Base-by-base conservation (phyloP, 2,329 filamentous ascomycete genomes). In the Fusarium newnesense region DNA sequence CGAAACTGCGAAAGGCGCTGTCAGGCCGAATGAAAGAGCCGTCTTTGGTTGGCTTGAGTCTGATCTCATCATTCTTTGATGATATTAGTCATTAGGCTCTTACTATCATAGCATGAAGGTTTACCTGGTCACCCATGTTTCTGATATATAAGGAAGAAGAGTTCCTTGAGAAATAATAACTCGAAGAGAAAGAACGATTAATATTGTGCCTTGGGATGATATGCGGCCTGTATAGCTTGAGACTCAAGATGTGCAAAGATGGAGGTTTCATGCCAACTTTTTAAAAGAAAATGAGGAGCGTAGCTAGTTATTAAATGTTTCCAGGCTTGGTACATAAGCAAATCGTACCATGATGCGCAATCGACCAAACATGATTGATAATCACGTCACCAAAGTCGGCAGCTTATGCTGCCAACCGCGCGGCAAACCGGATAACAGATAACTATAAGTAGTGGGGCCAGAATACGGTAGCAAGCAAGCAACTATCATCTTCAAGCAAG, bases 1-100 rank as follows among this genome's bases (percentile, higher is more conserved):
- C 83, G 65, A 79, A 85, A 70, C 87, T 81, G 15, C 90, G 87
- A 76, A 92, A 92, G 4, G 81, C 79, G 57, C 87, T 88, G 44
- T 84, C 82, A 68, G 86, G 86, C 24, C 88, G 85, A 5, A 84
- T 81, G 75, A 90, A 90, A 18, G 85, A 83, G 16, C 88, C 88
- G 67, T 88, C 85, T 16, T 56, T 40, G 7, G 24, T 60, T 16
- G 65, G 56, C 50, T 73, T 62, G 26, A 62, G 42, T 15, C 12
- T 54, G 3, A 73, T 59, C 5, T 57, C 46, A 13, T 73, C 70
- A 7, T 21, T 30, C 70, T 73, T 54, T 8, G 1, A 2, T 11
- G 2, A 4, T 4, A 12, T 68, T 18, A 61, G 26, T 24, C 10
- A 24, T 12, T 3, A 1, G 2, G 7, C 9, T n/a, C 7, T 36